Evolutionary conservation across 805 yeast species (phyloP), one percentile per base, ranked within the genome.

Genomic region (Candida suzukii): DNA sequence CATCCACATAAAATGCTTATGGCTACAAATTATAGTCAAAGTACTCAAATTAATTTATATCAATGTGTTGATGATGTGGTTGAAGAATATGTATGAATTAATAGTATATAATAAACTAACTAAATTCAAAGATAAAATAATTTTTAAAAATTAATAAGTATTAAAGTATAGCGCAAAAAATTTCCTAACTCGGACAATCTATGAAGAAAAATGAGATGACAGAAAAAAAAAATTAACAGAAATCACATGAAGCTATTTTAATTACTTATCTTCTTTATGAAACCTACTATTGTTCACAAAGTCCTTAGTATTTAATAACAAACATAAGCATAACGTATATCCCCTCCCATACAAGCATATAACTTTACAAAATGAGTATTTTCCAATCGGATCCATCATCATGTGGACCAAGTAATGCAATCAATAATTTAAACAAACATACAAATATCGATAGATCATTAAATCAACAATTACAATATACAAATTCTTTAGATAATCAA

Each of bases 1-100:
- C 99, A 93, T 58, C 99, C 99, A 2, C 99, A 93, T 57, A 70
- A 91, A 47, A 87, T 93, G 96, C 77, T 87, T 76, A 56, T 93
- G 57, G 97, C 96, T 1, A 85, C 88, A 1, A 82, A 83, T 51
- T 84, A 84, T 57, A 73, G 80, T 40, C 95, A 87, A 54, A 93
- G 83, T 56, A 71, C 88, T 1, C 75, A 73, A 48, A 78, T 88
- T 34, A 74, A 76, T 48, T 64, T 88, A 22, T 83, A 80, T 52
- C 68, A 68, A 37, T 76, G 82, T 49, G 54, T 60, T 29, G 73
- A 68, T 27, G 41, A 39, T 3, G 42, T 45, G 11, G 50, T 40
- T 2, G 53, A 49, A 3, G 54, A 49, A 10, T 50, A 47, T 31
- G 24, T 35, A 22, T 33, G 19, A 25, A 3, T n/a, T 19, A 14